Percentiles rank a stretch among this genome's conserved stretches.
phyloP scores from a whole-genome alignment of 371 early-diverging fungal genomes.

The Circinella umbellata region DNA sequence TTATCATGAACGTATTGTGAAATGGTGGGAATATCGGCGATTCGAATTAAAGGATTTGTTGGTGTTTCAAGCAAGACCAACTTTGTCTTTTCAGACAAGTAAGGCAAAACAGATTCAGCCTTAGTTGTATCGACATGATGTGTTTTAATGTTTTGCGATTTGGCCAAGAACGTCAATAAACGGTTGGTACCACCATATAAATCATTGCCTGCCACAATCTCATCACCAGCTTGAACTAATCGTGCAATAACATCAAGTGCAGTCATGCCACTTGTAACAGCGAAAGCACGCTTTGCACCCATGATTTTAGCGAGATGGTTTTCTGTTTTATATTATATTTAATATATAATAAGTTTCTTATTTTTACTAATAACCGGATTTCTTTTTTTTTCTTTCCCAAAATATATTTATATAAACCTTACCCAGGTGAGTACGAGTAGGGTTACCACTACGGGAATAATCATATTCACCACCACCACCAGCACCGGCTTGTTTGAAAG shows the following conservation, averaged over 20 bases:
- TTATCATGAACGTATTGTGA: conserved; percentile 66
- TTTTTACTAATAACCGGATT: no score
- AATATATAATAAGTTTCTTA: no score
- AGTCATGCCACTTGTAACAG: conserved; percentile 89
- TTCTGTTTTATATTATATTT: conserved; percentile 47
- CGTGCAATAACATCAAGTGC: conserved; percentile 86
- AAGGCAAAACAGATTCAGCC: conserved; percentile 59
- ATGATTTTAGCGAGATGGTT: conserved; percentile 87
- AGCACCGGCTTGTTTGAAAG: conserved; percentile 88
- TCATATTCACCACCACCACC: conserved; percentile 91
- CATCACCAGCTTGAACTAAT: conserved; percentile 77
- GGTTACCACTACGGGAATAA: conserved; percentile 90
- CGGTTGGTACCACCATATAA: conserved; percentile 92
- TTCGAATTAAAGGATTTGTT: conserved; percentile 88
- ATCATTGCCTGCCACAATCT: conserved; percentile 90
- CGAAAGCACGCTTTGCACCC: conserved; percentile 78
- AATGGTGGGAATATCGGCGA: conserved; percentile 83
- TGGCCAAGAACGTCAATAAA: conserved; percentile 72
- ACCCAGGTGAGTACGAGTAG: conserved; percentile 88
- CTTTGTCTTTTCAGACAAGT: conserved; percentile 77
- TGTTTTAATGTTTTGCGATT: conserved; percentile 73
- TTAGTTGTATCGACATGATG: conserved; percentile 87
- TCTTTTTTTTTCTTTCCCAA: background rate
- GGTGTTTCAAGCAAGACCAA: conserved; percentile 88
- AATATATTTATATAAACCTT: conserved; percentile 18